These are phyloP conservation scores for Salvia miltiorrhiza DNA, from an alignment of 257 asterid genomes.

Conservation along the genomic window DNA sequence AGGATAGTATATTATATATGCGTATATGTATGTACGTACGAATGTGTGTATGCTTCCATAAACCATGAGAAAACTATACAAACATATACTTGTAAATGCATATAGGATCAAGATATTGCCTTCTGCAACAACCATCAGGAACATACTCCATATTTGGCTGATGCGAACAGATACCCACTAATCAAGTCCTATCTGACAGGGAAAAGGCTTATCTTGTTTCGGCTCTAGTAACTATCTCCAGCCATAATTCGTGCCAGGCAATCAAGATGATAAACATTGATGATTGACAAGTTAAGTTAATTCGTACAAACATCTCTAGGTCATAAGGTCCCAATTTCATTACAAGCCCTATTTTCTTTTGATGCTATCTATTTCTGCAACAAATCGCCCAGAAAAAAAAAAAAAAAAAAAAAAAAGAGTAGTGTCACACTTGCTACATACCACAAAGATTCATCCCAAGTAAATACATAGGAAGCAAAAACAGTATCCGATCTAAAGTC, in stretches of 20 bases:
- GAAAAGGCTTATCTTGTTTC: not conserved
- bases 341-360: not conserved
- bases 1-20: not conserved
- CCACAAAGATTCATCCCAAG: not conserved
- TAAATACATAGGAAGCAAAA: not conserved
- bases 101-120: not conserved
- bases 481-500: not conserved
- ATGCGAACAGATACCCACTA: not conserved
- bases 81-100: not conserved
- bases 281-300: not conserved
- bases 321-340: not conserved
- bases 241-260: not conserved
- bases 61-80: not conserved
- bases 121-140: not conserved
- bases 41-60: too few relatives aligned
- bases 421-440: not conserved
- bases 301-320: not conserved
- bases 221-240: not conserved
- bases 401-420: too few relatives aligned
- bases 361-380: not conserved
- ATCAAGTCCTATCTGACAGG: not conserved
- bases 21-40: not conserved
- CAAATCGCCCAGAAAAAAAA: constrained; percentile 4
- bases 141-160: not conserved
- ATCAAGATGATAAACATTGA: constrained; percentile 5